A percentile compares a stretch with the other conserved stretches of the same genome.
phyloP scores from a whole-genome alignment of 495 filamentous ascomycete species.

The Penicillium soppii region DNA sequence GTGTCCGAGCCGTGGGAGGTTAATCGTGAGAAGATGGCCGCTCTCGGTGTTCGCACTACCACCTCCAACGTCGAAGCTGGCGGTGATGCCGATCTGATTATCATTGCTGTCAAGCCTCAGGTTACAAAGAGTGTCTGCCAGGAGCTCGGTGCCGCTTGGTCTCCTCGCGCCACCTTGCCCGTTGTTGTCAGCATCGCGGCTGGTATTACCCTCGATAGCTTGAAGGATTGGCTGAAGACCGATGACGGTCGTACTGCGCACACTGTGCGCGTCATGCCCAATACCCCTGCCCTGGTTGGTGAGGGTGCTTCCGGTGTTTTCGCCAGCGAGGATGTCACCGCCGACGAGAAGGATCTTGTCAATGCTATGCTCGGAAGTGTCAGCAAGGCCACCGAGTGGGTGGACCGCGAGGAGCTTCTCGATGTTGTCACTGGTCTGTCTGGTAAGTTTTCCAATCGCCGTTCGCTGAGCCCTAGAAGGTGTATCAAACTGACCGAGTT shows the following conservation, averaged over 20 bases:
- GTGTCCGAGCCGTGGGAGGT: constrained; percentile 85
- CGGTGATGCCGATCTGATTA: constrained; percentile 89
- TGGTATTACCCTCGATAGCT: constrained; percentile 37
- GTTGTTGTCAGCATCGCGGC: constrained; percentile 44
- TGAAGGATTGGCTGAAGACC: constrained; percentile 33
- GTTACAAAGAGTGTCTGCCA: constrained; percentile 87
- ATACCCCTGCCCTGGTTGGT: constrained; percentile 39
- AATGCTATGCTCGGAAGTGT: constrained; percentile 34
- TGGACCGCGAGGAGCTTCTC: constrained; percentile 39
- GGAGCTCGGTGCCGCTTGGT: constrained; percentile 82
- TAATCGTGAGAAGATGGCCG: constrained; percentile 81
- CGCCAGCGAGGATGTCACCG: constrained; percentile 30
- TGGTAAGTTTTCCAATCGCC: constrained; percentile 23
- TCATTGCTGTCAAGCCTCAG: constrained; percentile 70
- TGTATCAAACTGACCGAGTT: neutral
- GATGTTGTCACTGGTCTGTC: constrained; percentile 45
- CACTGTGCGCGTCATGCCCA: constrained; percentile 43
- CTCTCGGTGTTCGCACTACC: constrained; percentile 78
- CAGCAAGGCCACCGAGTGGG: constrained; percentile 42
- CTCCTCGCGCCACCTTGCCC: constrained; percentile 64
- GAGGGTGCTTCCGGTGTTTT: constrained; percentile 39
- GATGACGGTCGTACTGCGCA: constrained; percentile 27
- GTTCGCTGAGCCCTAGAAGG: neutral
- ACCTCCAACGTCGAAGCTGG: constrained; percentile 84
- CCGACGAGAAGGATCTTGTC: constrained; percentile 36